These are phyloP conservation scores for Blumeriella jaapii DNA, from an alignment of 2,329 filamentous ascomycete species.

Conservation along the genomic window DNA sequence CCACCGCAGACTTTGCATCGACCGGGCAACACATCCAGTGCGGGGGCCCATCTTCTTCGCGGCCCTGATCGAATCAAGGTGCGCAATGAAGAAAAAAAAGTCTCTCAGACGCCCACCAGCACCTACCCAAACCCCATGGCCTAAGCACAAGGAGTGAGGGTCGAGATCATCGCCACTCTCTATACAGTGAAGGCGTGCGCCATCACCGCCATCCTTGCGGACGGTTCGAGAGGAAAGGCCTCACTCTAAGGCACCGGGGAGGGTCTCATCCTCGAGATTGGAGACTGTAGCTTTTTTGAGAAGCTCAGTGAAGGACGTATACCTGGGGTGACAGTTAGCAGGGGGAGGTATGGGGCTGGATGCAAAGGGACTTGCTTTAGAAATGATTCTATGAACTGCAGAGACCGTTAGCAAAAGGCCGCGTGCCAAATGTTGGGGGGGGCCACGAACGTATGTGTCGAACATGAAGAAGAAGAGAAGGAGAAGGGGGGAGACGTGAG, in stretches of 20 bases:
- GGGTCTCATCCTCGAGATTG: conserved; percentile 91
- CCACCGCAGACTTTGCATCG: background rate
- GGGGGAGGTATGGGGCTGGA: background rate
- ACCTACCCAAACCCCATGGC: conserved; percentile 69
- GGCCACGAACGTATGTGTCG: no score
- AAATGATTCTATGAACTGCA: conserved; percentile 68
- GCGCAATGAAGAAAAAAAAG: conserved; percentile 42
- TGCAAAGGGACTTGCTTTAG: no score
- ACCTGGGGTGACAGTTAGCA: conserved; percentile 41
- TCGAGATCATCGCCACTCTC: conserved; percentile 93
- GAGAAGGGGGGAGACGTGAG: no score
- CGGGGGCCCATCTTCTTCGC: conserved; percentile 30
- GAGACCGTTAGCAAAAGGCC: background rate
- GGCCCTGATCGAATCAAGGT: conserved; percentile 34
- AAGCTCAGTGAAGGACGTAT: conserved; percentile 85
- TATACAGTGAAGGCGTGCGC: conserved; percentile 45
- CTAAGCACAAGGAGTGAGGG: conserved; percentile 38
- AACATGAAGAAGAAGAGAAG: no score
- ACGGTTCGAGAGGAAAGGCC: conserved; percentile 51
- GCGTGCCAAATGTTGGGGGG: no score
- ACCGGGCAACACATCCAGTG: background rate
- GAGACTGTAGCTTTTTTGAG: conserved; percentile 79
- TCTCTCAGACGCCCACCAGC: conserved; percentile 86
- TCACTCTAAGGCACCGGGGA: conserved; percentile 88
- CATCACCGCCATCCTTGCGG: conserved; percentile 49